Percentiles rank a stretch among this genome's conserved stretches.
These are phyloP conservation scores for Quercus lobata DNA, from an alignment of 331 rosid genomes.

Conservation along the genomic window DNA sequence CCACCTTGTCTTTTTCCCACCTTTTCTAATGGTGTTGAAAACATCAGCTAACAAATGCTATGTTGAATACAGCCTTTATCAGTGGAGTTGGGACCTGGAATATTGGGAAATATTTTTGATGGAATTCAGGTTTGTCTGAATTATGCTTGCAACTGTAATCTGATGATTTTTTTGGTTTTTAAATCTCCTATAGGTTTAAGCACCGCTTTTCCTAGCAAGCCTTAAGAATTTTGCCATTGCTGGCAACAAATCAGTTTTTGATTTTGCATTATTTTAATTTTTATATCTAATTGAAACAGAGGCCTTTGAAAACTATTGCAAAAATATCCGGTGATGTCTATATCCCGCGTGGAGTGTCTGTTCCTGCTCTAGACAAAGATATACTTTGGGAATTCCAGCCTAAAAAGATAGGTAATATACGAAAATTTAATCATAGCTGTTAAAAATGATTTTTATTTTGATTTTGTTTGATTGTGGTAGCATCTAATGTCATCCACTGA, in stretches of 20 bases:
- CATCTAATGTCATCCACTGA: constrained; percentile 12
- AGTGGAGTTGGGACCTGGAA: constrained; percentile 99
- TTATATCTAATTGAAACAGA: constrained; percentile 35
- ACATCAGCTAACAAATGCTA: constrained; percentile 23
- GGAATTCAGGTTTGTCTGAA: constrained; percentile 86
- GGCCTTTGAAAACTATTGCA: constrained; percentile 98
- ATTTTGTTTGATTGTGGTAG: neutral
- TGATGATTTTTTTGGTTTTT: neutral
- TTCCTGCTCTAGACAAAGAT: constrained; percentile 97
- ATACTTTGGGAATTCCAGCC: constrained; percentile 94
- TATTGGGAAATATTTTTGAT: constrained; percentile 93
- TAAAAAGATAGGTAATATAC: constrained; percentile 61
- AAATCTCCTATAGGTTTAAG: neutral
- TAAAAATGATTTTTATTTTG: neutral
- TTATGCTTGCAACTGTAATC: neutral
- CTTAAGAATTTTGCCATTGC: neutral
- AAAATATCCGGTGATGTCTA: constrained; percentile 93
- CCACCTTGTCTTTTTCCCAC: constrained; percentile 6
- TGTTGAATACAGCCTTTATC: constrained; percentile 79
- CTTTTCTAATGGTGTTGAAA: neutral
- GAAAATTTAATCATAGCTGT: neutral
- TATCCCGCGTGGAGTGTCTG: constrained; percentile 97
- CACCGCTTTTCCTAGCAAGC: neutral
- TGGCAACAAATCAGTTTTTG: neutral
- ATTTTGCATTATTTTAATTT: neutral